Evolutionary conservation across 2,329 filamentous ascomycete species (phyloP), one percentile per base, ranked within the genome.

Genomic region (Aureobasidium uvarum): DNA sequence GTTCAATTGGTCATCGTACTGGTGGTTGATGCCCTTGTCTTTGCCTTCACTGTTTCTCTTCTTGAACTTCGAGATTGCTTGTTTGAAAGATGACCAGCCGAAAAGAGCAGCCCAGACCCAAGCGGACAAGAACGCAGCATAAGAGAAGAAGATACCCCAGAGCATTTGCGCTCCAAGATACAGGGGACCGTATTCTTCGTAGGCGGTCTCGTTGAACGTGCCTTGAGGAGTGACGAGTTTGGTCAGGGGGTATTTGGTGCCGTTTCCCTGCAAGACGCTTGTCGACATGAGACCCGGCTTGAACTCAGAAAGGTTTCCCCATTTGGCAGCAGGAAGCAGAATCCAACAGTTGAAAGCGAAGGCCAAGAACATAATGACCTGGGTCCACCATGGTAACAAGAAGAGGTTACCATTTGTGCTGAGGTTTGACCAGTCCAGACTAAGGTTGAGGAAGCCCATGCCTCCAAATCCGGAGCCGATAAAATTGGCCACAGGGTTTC

Each of bases 131-230:
- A 85, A 83, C 10, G 84, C 81, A 6, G 85, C 84, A 65, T 86
- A 87, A 71, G 84, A 83, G 71, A 86, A 86, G 74, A 86, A 86
- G 67, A 84, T 84, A 4, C 74, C 73, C 85, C 85, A 87, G 3
- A 85, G 77, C 48, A 82, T 79, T 67, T 87, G 85, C 0, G 83
- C 75, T 1, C 85, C 83, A 62, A 86, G 81, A 68, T 85, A 85
- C n/a, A 84, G 77, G 1, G 82, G 82, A 0, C 85, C 85, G 39
- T 83, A 76, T 7, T 79, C 70, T n/a, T 76, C 71, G 65, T 77
- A 81, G 1, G 76, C 78, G 3, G 79, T 80, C 62, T 78, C 74
- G 67, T 86, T 85, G 67, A 86, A 77, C 4, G 72, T 75, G n/a
- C 77, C 77, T 51, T 78, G 72, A 0, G 77, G 68, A 2, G 80